Conservation (phyloP, 441 rosid species). For the Populus hybrid region DNA sequence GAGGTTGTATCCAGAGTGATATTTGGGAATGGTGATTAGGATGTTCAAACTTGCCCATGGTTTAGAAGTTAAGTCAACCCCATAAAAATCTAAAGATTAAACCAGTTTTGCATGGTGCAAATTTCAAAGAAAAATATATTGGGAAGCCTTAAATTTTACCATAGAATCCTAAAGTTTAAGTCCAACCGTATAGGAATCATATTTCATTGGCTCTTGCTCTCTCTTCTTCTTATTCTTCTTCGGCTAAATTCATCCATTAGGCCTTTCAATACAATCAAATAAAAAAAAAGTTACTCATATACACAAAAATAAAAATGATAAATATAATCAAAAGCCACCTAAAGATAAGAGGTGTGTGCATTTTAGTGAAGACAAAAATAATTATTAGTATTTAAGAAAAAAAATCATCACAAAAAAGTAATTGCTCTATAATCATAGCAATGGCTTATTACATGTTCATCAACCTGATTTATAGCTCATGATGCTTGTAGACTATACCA, state of each 20-base stretch:
- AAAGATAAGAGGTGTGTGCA: not conserved
- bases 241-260: too few species aligned
- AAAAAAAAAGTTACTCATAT: not conserved
- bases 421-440: constrained; percentile 92
- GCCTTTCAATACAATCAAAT: too few species aligned
- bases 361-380: not conserved
- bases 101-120: not conserved
- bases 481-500: constrained; percentile 94
- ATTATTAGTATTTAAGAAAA: not conserved
- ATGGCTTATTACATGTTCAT: constrained; percentile 97
- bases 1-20: constrained; percentile 92
- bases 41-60: constrained; percentile 64
- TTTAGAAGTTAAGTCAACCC: constrained; percentile 19
- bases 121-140: not conserved
- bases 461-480: constrained; percentile 96
- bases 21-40: constrained; percentile 72
- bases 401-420: constrained; percentile 85
- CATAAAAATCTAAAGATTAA: constrained; percentile 2
- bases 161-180: not conserved
- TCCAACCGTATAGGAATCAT: not conserved
- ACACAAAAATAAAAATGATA: not conserved
- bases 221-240: too few species aligned
- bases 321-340: not conserved
- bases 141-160: not conserved
- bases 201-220: too few species aligned